Base-by-base conservation (phyloP, 495 filamentous ascomycete genomes). In the Aspergillus avenaceus region DNA sequence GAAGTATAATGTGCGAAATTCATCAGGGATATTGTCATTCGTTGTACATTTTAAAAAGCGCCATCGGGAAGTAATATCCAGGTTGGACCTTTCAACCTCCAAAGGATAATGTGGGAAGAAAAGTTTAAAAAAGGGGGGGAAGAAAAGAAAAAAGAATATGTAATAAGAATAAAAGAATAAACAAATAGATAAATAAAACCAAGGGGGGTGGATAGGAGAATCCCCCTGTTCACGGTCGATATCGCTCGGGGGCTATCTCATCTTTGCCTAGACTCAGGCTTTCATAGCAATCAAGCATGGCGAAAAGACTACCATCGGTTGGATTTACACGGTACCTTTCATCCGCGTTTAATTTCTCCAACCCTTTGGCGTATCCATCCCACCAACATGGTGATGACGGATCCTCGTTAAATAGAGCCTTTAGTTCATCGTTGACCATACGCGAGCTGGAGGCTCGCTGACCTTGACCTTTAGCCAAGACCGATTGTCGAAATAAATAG, bases 221-320 rank as follows among this genome's bases (percentile, higher is more conserved):
- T n/a, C n/a, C n/a, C n/a, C 34, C 16, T 16, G 34, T 8, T 5
- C 21, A 14, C 7, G 34, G 31, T 13, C 51, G 44, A 37, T 24
- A 26, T 42, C 70, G 44, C 41, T 65, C 62, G 0, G 54, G 26
- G 21, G 63, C 47, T 13, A 70, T 47, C 31, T 67, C 62, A 42
- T 72, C 69, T 29, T 69, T 70, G 1, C 72, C 72, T 31, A 73
- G 37, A 45, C 69, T 73, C 41, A 75, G 53, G 50, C 61, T 70
- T 42, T 75, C 72, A 52, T 73, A 76, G 1, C 61, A 62, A 56
- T 69, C 69, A 6, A 76, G 58, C 72, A 76, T 76, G 16, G 71
- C 68, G 12, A 59, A 69, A 2, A 76, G 54, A 28, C 41, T 62
- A 14, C 41, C 53, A 7, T 56, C 59, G 5, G 11, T n/a, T 1